A percentile compares a stretch with the other conserved stretches of the same genome.
Conservation (phyloP, 768 basidiomycete genomes). For the Leccinellum luteum region DNA sequence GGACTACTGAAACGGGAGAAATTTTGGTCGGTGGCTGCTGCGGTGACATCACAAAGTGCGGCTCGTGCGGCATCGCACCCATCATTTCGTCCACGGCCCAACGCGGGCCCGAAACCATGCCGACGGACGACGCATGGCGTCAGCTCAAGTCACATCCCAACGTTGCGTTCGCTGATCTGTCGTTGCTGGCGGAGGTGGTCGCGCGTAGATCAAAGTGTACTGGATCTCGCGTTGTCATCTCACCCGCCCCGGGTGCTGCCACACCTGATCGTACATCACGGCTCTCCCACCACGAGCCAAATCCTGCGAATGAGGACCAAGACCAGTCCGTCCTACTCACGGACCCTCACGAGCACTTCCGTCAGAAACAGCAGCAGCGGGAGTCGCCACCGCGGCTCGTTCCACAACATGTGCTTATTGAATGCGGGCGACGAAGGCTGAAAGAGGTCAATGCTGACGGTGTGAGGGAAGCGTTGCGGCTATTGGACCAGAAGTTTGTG, state of each 20-base stretch:
- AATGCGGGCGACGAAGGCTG: slow-evolving; percentile 59
- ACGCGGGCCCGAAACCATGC: slow-evolving; percentile 51
- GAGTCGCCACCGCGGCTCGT: slow-evolving; percentile 51
- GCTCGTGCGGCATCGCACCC: slow-evolving; percentile 34
- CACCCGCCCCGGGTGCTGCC: slow-evolving; percentile 48
- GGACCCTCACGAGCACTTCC: slow-evolving; percentile 54
- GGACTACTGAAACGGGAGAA: slow-evolving; percentile 24
- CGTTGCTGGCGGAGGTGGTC: slow-evolving; percentile 85
- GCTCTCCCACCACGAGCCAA: slow-evolving; percentile 11
- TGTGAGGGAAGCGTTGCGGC: slow-evolving; percentile 69
- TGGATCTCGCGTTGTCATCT: slow-evolving; percentile 64
- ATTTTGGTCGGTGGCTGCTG: slow-evolving; percentile 36
- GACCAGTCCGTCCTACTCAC: slow-evolving; percentile 45
- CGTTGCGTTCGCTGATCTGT: slow-evolving; percentile 78
- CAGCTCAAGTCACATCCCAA: slow-evolving; percentile 88
- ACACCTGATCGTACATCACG: slow-evolving; percentile 40
- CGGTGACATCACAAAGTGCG: slow-evolving; percentile 32
- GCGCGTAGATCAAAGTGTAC: slow-evolving; percentile 77
- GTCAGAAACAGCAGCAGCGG: slow-evolving; percentile 39
- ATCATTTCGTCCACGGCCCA: slow-evolving; percentile 23
- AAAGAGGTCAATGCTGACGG: slow-evolving; percentile 71
- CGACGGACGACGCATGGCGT: slow-evolving; percentile 82
- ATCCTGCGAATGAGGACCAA: slow-evolving; percentile 26
- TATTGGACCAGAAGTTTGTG: slow-evolving; percentile 66
- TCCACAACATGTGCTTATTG: slow-evolving; percentile 58